A percentile compares a stretch with the other conserved stretches of the same genome.
These are phyloP conservation scores for Triticum timopheevii DNA, from an alignment of 176 grass and related monocot genomes.

Conservation along the genomic window DNA sequence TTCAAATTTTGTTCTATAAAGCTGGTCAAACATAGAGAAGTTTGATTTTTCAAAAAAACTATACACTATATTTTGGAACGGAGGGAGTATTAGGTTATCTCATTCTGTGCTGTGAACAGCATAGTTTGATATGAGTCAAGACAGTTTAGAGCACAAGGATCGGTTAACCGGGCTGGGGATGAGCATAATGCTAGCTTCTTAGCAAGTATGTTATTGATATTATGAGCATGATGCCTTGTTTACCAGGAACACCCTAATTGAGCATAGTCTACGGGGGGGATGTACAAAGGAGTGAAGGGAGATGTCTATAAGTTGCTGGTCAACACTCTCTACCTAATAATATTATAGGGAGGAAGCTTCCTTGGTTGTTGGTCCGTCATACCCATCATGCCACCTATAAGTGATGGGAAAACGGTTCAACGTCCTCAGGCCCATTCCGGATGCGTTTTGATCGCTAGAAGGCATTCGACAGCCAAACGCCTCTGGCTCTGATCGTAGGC, in stretches of 20 bases:
- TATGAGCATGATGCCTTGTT: neutral
- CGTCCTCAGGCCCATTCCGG: too few species aligned
- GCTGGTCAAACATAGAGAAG: too few species aligned
- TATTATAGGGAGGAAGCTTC: too few species aligned
- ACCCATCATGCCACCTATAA: too few species aligned
- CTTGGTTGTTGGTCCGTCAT: too few species aligned
- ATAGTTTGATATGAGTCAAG: neutral
- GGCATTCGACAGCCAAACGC: too few species aligned
- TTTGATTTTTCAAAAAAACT: too few species aligned
- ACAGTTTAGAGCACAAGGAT: conserved; percentile 12
- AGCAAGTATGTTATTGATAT: neutral
- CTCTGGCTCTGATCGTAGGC: too few species aligned
- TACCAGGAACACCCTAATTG: neutral
- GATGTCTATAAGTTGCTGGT: neutral
- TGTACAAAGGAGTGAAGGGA: neutral
- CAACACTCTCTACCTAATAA: neutral
- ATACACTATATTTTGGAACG: too few species aligned
- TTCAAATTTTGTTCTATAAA: too few species aligned
- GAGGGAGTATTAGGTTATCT: neutral
- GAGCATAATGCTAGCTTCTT: neutral
- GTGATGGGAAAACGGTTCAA: too few species aligned
- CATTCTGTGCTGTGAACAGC: neutral
- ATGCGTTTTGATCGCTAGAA: too few species aligned
- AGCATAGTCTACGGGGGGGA: neutral
- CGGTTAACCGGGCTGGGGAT: neutral